Percentiles rank a stretch among this genome's conserved stretches.
Conservation (phyloP, 177 flowering plant species). For the Tripterygium wilfordii region DNA sequence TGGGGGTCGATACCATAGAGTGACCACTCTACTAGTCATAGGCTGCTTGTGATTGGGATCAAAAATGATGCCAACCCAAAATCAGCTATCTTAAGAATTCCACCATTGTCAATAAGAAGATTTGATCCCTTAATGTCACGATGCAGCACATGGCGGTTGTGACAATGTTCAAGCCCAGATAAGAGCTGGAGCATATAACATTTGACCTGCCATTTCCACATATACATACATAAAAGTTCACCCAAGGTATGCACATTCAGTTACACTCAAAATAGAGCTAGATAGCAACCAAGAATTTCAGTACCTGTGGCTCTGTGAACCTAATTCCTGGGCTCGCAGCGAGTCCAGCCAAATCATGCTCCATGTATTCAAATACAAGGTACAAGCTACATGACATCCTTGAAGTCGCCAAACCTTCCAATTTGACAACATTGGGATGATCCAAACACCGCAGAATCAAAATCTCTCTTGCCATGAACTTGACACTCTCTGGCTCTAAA, state of each 20-base stretch:
- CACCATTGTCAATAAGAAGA: too few species aligned
- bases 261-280: neutral
- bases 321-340: conserved; percentile 12
- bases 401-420: too few species aligned
- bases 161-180: conserved; percentile 15
- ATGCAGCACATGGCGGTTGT: conserved; percentile 59
- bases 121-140: too few species aligned
- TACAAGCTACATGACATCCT: too few species aligned
- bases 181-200: conserved; percentile 6
- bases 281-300: neutral
- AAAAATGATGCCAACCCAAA: conserved; percentile 81
- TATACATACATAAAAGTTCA: neutral
- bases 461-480: conserved; percentile 74
- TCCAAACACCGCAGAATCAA: conserved; percentile 41
- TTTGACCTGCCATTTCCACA: conserved; percentile 2
- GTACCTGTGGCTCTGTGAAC: conserved; percentile 12
- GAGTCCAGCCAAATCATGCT: too few species aligned
- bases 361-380: conserved; percentile 14
- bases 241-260: neutral
- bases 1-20: conserved; percentile 91
- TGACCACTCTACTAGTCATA: conserved; percentile 82
- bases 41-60: conserved; percentile 78
- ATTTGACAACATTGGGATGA: conserved; percentile 18
- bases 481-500: conserved; percentile 84
- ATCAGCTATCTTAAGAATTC: conserved; percentile 74